Evolutionary conservation across 2,329 filamentous ascomycete genomes (phyloP).

Genomic region (Botrytis deweyae): DNA sequence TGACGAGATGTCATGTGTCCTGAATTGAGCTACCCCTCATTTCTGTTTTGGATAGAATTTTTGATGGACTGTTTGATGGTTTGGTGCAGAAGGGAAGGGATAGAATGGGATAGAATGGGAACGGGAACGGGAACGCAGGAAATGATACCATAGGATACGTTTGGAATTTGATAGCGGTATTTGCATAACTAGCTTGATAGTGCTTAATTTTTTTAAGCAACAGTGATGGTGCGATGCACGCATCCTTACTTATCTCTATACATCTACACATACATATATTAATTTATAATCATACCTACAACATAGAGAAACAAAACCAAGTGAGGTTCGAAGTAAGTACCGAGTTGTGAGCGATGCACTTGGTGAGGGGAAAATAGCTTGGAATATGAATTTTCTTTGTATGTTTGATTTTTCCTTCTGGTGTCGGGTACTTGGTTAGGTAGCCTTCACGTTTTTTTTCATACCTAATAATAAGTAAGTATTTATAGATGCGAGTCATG

Average conservation of each 20-base stretch:
- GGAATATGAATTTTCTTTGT: neutral
- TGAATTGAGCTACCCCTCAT: neutral
- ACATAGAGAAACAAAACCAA: too few relatives aligned
- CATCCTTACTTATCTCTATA: neutral
- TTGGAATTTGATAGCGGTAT: neutral
- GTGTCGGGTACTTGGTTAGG: too few relatives aligned
- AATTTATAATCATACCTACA: neutral
- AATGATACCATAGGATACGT: neutral
- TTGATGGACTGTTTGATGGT: neutral
- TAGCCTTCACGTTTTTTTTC: neutral
- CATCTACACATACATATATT: neutral
- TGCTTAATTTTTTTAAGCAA: neutral
- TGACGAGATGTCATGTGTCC: neutral
- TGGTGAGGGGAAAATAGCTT: accelerated
- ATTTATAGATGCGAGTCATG: neutral
- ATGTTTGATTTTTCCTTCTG: neutral
- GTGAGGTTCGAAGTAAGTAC: neutral
- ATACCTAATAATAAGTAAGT: neutral
- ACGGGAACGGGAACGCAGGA: neutral
- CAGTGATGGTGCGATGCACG: neutral
- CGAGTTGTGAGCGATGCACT: neutral
- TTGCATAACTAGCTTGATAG: neutral
- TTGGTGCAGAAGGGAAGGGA: neutral
- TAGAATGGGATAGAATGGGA: neutral
- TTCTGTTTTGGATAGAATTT: neutral